Evolutionary conservation across 768 basidiomycete genomes (phyloP), one percentile per base, ranked within the genome.

Genomic region (Naganishia randhawae): DNA sequence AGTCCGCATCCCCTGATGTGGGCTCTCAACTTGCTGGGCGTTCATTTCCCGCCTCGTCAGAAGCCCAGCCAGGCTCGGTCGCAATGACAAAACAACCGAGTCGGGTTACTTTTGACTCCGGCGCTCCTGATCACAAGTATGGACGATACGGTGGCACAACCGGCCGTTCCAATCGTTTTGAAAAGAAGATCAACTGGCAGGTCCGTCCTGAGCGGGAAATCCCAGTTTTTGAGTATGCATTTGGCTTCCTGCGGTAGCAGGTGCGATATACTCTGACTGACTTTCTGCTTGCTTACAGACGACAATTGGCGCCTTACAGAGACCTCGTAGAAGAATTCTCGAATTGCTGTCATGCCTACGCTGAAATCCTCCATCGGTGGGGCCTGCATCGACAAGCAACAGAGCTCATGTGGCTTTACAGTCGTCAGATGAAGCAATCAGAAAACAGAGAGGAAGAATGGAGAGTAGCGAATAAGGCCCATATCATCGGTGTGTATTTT

Each of bases 361-460:
- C 75, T 5, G 76, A 77, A 65, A 74, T 74, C 63, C 71, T 79
- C 9, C 71, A 75, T 39, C 75, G 76, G 1, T 69, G 69, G 57
- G 72, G 69, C 10, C 42, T 77, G 27, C 54, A 72, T 32, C 33
- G 69, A 71, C 14, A 65, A 48, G 14, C 55, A 74, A 55, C 45
- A 74, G 69, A 69, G 70, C 19, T 71, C 67, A 17, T 52, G 37
- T n/a, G 74, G 75, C 52, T 33, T 70, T 62, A 50, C 17, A 63
- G 52, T 19, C 45, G 32, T 39, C 31, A 54, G 57, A 54, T 29
- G 14, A 52, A 35, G 39, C 29, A 48, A 39, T 39, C 61, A 52
- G 50, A 45, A 39, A 17, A 33, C 33, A 7, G 50, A 55, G 25
- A 31, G 39, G 29, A 4, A 53, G 51, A 1, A 25, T 25, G 27